Base-by-base conservation (phyloP, 805 yeast species). In the Candida incommunis region DNA sequence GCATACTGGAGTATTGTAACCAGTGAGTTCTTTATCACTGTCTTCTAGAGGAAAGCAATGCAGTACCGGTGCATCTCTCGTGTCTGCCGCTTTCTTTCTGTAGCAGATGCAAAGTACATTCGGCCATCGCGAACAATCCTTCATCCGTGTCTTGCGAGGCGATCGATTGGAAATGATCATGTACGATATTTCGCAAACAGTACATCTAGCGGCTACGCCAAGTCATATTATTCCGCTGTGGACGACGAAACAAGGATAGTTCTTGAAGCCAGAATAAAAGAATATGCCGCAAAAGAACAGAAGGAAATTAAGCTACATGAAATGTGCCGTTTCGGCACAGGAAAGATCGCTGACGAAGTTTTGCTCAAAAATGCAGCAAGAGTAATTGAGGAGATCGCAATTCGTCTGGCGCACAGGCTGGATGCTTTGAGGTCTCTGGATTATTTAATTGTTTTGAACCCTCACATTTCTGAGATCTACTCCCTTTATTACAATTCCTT, bases 361-460 rank as follows among this genome's bases (percentile, higher is more conserved):
- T 54, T 64, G 43, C 52, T 64, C n/a, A 42, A 40, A 21, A 63
- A 62, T 42, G 66, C 65, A 21, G 31, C 48, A 41, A 48, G 50
- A 27, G 54, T 53, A 23, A 43, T 56, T 11, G 41, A 48, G 35
- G 52, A 54, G 47, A 43, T 59, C 41, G 51, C 50, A 9, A 49
- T 56, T 41, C 54, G 69, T 18, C 55, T 86, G 45, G 84, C 94
- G 4, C 75, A 79, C 45, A 68, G 96, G 50, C 61, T 87, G 16
- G 70, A 72, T 25, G 80, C 80, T 23, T 76, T 90, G 51, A 72
- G 90, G 50, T 67, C 72, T 40, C 65, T 90, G 45, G 96, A 96
- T 0, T 90, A 86, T 59, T 72, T 88, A 52, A 86, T 81, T 41
- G 80, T 87, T 46, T 63, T 90, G 49, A 90, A 90, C 58, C 96